Evolutionary conservation across 2,329 filamentous ascomycete species (phyloP).

Genomic region (Aspergillus ochraceoroseus): DNA sequence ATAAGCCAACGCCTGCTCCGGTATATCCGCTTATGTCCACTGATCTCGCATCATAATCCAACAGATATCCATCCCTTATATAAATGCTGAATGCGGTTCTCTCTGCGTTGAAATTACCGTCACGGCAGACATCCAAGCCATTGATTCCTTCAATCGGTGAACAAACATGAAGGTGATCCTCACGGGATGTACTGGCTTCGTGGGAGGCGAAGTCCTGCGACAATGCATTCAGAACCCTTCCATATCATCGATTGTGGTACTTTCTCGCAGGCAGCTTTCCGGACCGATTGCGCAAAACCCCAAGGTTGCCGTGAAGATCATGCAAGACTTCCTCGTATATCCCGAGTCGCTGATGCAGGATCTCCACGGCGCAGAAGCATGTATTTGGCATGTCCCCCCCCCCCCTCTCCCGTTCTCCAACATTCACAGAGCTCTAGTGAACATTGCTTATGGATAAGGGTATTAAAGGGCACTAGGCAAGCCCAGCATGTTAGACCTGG

Average conservation of each 20-base stretch:
- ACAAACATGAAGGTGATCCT: conserved; percentile 56
- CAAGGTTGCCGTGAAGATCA: conserved; percentile 50
- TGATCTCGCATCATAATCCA: no score
- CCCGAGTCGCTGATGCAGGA: conserved; percentile 43
- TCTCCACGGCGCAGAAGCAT: conserved; percentile 43
- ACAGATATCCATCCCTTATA: no score
- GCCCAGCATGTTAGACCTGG: conserved; percentile 14
- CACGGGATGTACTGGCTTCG: conserved; percentile 55
- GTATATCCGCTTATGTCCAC: no score
- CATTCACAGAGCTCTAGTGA: neutral
- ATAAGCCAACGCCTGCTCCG: no score
- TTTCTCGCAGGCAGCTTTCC: conserved; percentile 48
- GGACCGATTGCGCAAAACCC: conserved; percentile 41
- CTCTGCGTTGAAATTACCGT: no score
- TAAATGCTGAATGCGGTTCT: no score
- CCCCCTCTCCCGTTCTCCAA: no score
- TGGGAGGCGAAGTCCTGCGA: conserved; percentile 52
- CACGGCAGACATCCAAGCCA: no score
- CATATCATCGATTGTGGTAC: conserved; percentile 51
- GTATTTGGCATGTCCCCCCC: conserved; percentile 41
- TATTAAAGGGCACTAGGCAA: conserved; percentile 9
- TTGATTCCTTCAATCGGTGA: no score
- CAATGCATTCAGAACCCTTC: conserved; percentile 48
- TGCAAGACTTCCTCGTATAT: conserved; percentile 53
- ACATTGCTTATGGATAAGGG: neutral